Conservation (phyloP, 805 yeast genomes). For the Metschnikowia kofuensis region DNA sequence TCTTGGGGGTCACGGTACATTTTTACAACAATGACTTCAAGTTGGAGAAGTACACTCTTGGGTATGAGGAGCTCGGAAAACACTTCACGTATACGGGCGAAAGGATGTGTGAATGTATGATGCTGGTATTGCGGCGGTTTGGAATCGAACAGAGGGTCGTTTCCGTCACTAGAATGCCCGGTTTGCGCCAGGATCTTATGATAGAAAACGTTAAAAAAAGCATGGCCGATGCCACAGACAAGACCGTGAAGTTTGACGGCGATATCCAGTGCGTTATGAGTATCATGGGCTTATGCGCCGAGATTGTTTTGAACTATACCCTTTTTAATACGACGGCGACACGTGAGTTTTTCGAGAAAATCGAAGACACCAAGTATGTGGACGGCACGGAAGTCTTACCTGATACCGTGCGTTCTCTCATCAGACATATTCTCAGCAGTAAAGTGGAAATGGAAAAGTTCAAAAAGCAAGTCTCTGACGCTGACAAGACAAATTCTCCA, state of each 20-base stretch:
- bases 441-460: neutral
- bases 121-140: neutral
- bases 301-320: too few relatives aligned
- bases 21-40: neutral
- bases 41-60: slow-evolving; percentile 1
- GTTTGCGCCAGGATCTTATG: slow-evolving; percentile 1
- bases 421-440: neutral
- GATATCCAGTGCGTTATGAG: slow-evolving; percentile 1
- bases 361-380: too few relatives aligned
- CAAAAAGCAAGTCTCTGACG: neutral
- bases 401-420: neutral
- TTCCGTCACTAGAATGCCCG: slow-evolving; percentile 1
- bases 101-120: neutral
- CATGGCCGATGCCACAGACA: too few relatives aligned
- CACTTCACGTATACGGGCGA: neutral
- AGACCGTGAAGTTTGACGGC: neutral
- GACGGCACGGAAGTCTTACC: neutral
- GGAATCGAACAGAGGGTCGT: slow-evolving; percentile 4
- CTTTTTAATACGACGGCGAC: too few relatives aligned
- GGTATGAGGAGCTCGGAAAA: neutral
- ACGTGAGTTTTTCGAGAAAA: too few relatives aligned
- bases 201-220: neutral
- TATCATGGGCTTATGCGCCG: too few relatives aligned
- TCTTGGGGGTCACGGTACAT: slow-evolving; percentile 2
- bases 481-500: too few relatives aligned